Percentiles rank a stretch among this genome's conserved stretches.
Conservation (phyloP, 2,329 filamentous ascomycete species). For the Seiridium cupressi region DNA sequence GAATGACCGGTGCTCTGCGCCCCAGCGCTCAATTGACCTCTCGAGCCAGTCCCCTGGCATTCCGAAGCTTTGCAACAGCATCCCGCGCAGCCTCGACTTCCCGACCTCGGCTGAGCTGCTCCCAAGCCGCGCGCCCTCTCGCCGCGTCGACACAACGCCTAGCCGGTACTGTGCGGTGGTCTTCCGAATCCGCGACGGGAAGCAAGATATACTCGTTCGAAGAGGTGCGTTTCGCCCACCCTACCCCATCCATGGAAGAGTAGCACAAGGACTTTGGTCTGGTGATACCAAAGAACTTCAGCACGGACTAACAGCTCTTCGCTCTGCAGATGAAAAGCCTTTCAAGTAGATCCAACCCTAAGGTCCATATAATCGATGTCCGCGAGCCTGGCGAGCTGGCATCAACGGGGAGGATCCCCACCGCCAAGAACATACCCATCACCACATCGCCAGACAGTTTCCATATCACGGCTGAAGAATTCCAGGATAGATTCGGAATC, state of each 20-base stretch:
- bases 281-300: not conserved
- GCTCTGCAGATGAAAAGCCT: constrained; percentile 18
- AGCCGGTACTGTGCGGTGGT: constrained; percentile 15
- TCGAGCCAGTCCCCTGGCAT: not conserved
- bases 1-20: constrained; percentile 6
- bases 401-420: constrained; percentile 71
- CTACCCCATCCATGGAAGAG: not conserved
- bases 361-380: constrained; percentile 48
- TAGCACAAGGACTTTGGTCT: not conserved
- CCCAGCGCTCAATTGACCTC: not conserved
- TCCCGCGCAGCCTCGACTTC: not conserved
- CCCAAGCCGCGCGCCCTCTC: not conserved
- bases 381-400: constrained; percentile 70
- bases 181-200: constrained; percentile 19
- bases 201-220: constrained; percentile 29
- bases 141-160: not conserved
- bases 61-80: not conserved
- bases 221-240: constrained; percentile 21
- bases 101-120: not conserved
- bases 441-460: constrained; percentile 75
- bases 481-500: constrained; percentile 80
- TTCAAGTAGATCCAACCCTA: constrained; percentile 4
- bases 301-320: not conserved
- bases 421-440: constrained; percentile 80
- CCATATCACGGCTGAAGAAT: constrained; percentile 73